A percentile compares a stretch with the other conserved stretches of the same genome.
Evolutionary conservation across 2,329 filamentous ascomycete genomes (phyloP).

Genomic region (Aspergillus fischeri): DNA sequence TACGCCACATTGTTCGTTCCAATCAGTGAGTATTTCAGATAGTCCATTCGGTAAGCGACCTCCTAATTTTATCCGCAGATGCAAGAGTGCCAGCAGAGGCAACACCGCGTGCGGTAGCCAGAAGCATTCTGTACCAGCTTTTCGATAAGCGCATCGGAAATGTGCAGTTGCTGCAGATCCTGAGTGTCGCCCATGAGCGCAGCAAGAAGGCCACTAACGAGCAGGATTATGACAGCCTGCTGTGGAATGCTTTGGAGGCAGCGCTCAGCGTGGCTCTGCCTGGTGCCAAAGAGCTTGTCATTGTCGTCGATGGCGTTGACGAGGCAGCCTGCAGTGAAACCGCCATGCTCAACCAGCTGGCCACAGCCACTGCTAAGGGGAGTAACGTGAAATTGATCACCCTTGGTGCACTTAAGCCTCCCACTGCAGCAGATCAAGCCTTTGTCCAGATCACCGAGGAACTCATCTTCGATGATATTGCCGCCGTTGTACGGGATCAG

Average conservation of each 20-base stretch:
- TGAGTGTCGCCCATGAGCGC: slow-evolving; percentile 29
- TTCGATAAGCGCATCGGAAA: slow-evolving; percentile 40
- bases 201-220: slow-evolving; percentile 19
- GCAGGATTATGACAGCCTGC: slow-evolving; percentile 31
- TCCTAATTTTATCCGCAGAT: slow-evolving; percentile 15
- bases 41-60: neutral
- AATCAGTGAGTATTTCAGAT: slow-evolving; percentile 24
- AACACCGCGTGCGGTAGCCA: slow-evolving; percentile 29
- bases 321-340: slow-evolving; percentile 31
- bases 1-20: slow-evolving; percentile 36
- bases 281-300: slow-evolving; percentile 32
- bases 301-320: slow-evolving; percentile 40
- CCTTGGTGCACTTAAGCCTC: slow-evolving; percentile 23
- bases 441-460: slow-evolving; percentile 28
- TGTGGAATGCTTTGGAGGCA: slow-evolving; percentile 33
- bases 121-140: slow-evolving; percentile 35
- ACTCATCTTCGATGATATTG: slow-evolving; percentile 36
- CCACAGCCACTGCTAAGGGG: slow-evolving; percentile 17
- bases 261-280: slow-evolving; percentile 25
- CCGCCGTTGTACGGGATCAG: slow-evolving; percentile 27
- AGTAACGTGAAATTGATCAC: slow-evolving; percentile 28
- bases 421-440: slow-evolving; percentile 7
- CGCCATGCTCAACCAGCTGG: slow-evolving; percentile 26
- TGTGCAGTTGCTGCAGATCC: slow-evolving; percentile 34
- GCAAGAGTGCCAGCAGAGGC: slow-evolving; percentile 30